phyloP scores from a whole-genome alignment of 1,284 basidiomycete species.

The Cryptococcus sp. region DNA sequence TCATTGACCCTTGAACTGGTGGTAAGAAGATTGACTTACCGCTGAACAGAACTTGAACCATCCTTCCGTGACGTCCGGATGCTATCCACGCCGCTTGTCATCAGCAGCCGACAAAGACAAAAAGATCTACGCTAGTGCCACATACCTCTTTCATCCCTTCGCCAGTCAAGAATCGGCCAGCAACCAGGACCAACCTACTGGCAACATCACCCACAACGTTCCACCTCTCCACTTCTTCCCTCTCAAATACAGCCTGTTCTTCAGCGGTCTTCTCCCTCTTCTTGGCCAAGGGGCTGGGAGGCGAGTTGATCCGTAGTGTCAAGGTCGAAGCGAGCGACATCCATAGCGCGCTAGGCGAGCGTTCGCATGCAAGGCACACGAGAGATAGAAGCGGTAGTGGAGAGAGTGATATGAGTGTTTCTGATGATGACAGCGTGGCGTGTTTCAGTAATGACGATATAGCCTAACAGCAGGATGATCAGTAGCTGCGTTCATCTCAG shows the following conservation, averaged over 20 bases:
- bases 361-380: slow-evolving; percentile 71
- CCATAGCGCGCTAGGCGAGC: slow-evolving; percentile 78
- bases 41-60: slow-evolving; percentile 72
- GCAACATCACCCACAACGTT: slow-evolving; percentile 56
- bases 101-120: too few species aligned
- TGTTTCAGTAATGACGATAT: slow-evolving; percentile 47
- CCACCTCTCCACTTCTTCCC: slow-evolving; percentile 38
- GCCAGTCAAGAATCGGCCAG: slow-evolving; percentile 61
- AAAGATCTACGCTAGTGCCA: not conserved
- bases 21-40: slow-evolving; percentile 15
- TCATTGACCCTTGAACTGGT: not conserved
- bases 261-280: slow-evolving; percentile 42
- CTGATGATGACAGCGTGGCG: slow-evolving; percentile 39
- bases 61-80: slow-evolving; percentile 83
- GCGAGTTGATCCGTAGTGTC: slow-evolving; percentile 74
- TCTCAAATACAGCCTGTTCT: slow-evolving; percentile 16
- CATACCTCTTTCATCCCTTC: slow-evolving; percentile 71
- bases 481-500: not conserved
- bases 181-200: slow-evolving; percentile 65
- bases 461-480: slow-evolving; percentile 19
- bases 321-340: slow-evolving; percentile 75
- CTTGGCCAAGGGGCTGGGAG: slow-evolving; percentile 48
- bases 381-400: slow-evolving; percentile 74
- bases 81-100: slow-evolving; percentile 41
- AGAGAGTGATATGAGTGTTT: slow-evolving; percentile 74